Percentiles rank a stretch among this genome's conserved stretches.
Evolutionary conservation across 1,284 basidiomycete species (phyloP).

Genomic region (Hypsizygus ulmarius): DNA sequence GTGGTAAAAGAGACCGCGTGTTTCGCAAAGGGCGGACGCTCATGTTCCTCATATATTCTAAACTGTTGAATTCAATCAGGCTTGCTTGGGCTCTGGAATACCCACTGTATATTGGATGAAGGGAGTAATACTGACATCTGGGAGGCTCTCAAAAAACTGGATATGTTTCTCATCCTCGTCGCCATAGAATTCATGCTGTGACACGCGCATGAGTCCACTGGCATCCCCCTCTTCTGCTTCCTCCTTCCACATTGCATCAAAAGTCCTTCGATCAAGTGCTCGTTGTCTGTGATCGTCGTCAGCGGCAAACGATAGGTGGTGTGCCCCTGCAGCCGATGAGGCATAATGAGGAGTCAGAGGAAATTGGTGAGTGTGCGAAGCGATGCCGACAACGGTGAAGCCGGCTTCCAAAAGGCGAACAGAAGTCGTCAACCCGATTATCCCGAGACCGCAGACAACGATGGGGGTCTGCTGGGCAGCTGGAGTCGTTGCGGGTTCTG

Average conservation of each 20-base stretch:
- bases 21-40: constrained; percentile 15
- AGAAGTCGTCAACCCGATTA: constrained; percentile 23
- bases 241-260: constrained; percentile 24
- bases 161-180: constrained; percentile 19
- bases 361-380: constrained; percentile 21
- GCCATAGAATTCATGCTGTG: constrained; percentile 21
- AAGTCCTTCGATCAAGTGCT: constrained; percentile 17
- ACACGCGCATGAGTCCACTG: constrained; percentile 17
- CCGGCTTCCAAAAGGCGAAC: constrained; percentile 20
- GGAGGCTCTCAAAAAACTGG: constrained; percentile 19
- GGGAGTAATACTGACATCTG: constrained; percentile 12
- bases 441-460: constrained; percentile 20
- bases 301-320: constrained; percentile 23
- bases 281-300: constrained; percentile 20
- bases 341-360: constrained; percentile 18
- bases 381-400: constrained; percentile 14
- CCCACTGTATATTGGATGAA: background rate
- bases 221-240: constrained; percentile 15
- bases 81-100: no score
- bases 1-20: constrained; percentile 22
- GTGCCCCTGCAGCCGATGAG: constrained; percentile 22
- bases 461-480: constrained; percentile 6
- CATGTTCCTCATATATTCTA: constrained; percentile 9
- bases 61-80: constrained; percentile 11
- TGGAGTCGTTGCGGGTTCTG: no score